A percentile compares a stretch with the other conserved stretches of the same genome.
Evolutionary conservation across 192 early-diverging fungal species (phyloP).

Genomic region (Coemansia sp.): DNA sequence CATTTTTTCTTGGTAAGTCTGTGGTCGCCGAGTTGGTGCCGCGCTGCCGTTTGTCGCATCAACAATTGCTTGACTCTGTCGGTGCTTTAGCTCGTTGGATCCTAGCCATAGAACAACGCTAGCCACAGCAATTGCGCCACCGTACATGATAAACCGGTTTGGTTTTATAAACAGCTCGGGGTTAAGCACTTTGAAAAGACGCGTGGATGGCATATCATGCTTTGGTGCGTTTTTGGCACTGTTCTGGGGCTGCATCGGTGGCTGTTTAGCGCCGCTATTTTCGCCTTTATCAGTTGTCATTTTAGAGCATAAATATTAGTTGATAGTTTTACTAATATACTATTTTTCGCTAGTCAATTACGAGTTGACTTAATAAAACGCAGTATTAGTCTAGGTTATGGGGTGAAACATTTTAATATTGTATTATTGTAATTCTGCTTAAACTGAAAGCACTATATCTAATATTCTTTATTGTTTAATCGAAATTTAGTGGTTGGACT

Average conservation of each 20-base stretch:
- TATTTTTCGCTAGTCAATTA: background rate
- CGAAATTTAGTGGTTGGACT: too few species aligned
- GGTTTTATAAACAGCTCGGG: slow-evolving; percentile 54
- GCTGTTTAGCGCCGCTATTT: background rate
- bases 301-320: background rate
- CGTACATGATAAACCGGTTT: slow-evolving; percentile 47
- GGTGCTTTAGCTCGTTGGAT: slow-evolving; percentile 35
- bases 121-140: slow-evolving; percentile 33
- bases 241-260: background rate
- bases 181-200: slow-evolving; percentile 51
- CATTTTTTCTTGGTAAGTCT: slow-evolving; percentile 48
- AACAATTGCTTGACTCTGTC: slow-evolving; percentile 12
- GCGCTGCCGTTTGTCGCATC: background rate
- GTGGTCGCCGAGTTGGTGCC: slow-evolving; percentile 5
- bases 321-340: background rate
- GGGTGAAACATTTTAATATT: too few species aligned
- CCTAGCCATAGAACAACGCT: slow-evolving; percentile 44
- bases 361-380: background rate
- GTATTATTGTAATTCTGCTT: too few species aligned
- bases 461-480: too few species aligned
- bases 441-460: too few species aligned
- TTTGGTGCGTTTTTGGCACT: slow-evolving; percentile 5
- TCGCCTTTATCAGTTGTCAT: background rate
- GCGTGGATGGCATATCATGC: slow-evolving; percentile 38
- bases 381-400: background rate